Evolutionary conservation across 2,329 filamentous ascomycete species (phyloP), one percentile per base, ranked within the genome.

Genomic region (Orbilia ellipsospora): DNA sequence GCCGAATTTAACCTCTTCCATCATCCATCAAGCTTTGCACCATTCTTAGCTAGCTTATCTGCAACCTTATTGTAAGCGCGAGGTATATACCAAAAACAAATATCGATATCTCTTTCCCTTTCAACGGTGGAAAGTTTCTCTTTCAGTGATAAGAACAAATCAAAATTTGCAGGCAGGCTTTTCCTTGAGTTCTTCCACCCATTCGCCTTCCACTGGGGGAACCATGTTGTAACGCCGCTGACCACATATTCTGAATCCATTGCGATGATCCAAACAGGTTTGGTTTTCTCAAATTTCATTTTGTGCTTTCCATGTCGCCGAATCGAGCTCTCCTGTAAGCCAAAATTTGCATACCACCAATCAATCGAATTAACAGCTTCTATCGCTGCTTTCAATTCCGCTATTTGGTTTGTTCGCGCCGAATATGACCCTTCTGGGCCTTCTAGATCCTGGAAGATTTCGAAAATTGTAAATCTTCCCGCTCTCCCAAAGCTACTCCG

Each of bases 231-330:
- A 8, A 68, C 60, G 4, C 64, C 64, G 1, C 54, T 54, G 10
- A 68, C 55, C 18, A 60, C 64, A 45, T 68, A 60, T 20, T 52
- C 55, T 18, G 64, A 68, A 60, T 60, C 54, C 64, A 68, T 68
- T 1, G 55, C 55, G 45, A 68, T 60, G 18, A 68, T 52, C 45
- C 55, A 67, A 2, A 50, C 1, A 1, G 2, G 4, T 48, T 20
- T 4, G n/a, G 55, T 12, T 4, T n/a, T 13, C 8, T 28, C 57
- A 28, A 5, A 1, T 18, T 18, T 60, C 16, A 3, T 16, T 13
- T 15, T 10, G 26, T 62, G 23, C n/a, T 36, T 62, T 28, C 16
- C 12, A 5, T 51, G 23, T 48, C 15, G 10, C 23, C n/a, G 2
- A 18, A 45, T 65, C 28, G 28, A 31, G 28, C 28, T 31, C 7